A percentile compares a stretch with the other conserved stretches of the same genome.
Evolutionary conservation across 1,284 basidiomycete species (phyloP).

Genomic region (Jaminaea rosea): DNA sequence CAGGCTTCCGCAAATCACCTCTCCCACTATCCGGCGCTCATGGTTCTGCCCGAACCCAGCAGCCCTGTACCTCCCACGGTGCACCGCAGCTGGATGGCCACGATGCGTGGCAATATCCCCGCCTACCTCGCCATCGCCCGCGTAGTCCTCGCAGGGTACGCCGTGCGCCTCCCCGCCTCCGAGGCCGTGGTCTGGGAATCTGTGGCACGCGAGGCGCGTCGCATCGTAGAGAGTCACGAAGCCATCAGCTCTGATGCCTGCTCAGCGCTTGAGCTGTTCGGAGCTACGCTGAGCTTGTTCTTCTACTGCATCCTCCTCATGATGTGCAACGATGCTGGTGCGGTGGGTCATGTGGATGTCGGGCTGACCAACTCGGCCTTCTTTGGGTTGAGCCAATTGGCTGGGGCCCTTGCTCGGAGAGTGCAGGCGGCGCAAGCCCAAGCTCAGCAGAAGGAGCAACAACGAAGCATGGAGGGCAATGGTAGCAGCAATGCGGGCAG

Average conservation of each 20-base stretch:
- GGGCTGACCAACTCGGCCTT: conserved; percentile 22
- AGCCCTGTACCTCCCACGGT: conserved; percentile 36
- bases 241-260: conserved; percentile 8
- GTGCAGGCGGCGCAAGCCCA: conserved; percentile 3
- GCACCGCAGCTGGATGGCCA: conserved; percentile 37
- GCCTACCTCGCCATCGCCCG: conserved; percentile 28
- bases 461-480: conserved; percentile 28
- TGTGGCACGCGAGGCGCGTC: conserved; percentile 20
- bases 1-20: conserved; percentile 35
- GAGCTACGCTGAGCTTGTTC: conserved; percentile 28
- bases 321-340: conserved; percentile 24
- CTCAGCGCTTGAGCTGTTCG: conserved; percentile 21
- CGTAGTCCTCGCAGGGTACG: conserved; percentile 31
- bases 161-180: conserved; percentile 29
- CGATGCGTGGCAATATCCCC: conserved; percentile 18
- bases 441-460: conserved; percentile 11
- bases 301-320: conserved; percentile 34
- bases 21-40: conserved; percentile 32
- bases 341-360: conserved; percentile 19
- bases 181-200: conserved; percentile 26
- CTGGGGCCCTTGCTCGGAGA: conserved; percentile 11
- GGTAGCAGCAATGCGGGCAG: conserved; percentile 19
- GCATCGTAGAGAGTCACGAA: conserved; percentile 4
- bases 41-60: conserved; percentile 36
- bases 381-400: conserved; percentile 18